Base-by-base conservation (phyloP, 441 rosid species). In the California macrophylla region DNA sequence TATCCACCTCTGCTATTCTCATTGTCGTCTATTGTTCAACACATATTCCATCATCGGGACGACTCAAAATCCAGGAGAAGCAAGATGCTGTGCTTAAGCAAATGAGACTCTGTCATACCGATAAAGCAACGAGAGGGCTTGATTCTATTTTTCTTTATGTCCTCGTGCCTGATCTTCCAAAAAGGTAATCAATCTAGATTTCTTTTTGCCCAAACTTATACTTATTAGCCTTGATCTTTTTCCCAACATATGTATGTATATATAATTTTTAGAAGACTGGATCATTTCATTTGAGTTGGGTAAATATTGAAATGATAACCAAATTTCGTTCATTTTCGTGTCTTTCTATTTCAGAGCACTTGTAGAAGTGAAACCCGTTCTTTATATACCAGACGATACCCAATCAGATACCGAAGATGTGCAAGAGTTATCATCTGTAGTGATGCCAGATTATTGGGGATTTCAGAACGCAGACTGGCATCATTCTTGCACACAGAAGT, bases 311-410 rank as follows among this genome's bases (percentile, higher is more conserved):
- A 28, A 21, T 4, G 24, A 45, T 21, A 56, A 56, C 62, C 15
- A 10, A 56, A 56, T 7, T 21, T 12, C 13, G 26, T 54, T 21
- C 6, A 42, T 52, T 20, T 21, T 21, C 4, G 7, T 10, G 28
- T 24, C 28, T 23, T 50, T 64, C 65, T 47, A 45, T 81, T 81
- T 78, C 85, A 94, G 98, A 54, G 92, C 98, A 26, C 81, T 84
- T 68, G 89, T 94, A 72, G 98, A 94, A 86, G 83, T 94, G 62
- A 94, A 94, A 80, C 98, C 98, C 60, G 69, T 87, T 45, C 88
- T 94, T 50, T 85, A 86, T 75, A 85, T 86, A 15, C 60, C 80
- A 28, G 79, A 84, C 60, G 86, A 81, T 60, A 50, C 58, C 6
- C 91, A 85, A 24, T 71, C 69, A 6, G 70, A 24, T 15, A 61